Evolutionary conservation across 306 rosid species (phyloP).

Genomic region (Castanospermum australe): DNA sequence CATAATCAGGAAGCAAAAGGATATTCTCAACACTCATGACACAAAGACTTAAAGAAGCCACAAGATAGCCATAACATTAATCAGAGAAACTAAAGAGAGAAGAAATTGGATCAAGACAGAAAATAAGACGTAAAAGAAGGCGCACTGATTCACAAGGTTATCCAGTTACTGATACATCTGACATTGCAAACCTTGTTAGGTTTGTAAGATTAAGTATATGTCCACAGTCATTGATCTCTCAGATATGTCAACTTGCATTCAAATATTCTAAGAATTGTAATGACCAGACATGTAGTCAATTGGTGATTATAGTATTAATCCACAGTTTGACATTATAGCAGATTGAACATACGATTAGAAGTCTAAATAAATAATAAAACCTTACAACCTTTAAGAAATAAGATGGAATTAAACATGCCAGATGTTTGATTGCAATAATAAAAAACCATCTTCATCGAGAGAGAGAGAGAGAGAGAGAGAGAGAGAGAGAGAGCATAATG

Average conservation of each 20-base stretch:
- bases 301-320: neutral
- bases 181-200: neutral
- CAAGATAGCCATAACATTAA: neutral
- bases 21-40: neutral
- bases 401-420: neutral
- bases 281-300: conserved; percentile 5
- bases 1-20: conserved; percentile 1
- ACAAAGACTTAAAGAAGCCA: conserved; percentile 15
- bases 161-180: conserved; percentile 3
- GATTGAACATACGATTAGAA: conserved; percentile 16
- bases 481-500: neutral
- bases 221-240: conserved; percentile 1
- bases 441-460: neutral
- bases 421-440: neutral
- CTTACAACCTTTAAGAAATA: neutral
- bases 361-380: neutral
- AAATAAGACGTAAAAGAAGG: neutral
- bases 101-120: neutral
- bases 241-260: neutral
- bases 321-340: neutral
- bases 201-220: neutral
- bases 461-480: neutral
- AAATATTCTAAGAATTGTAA: neutral
- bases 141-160: conserved; percentile 10
- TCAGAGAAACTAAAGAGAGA: neutral